Evolutionary conservation across 345 rosid genomes (phyloP).

Genomic region (Combretum micranthum): DNA sequence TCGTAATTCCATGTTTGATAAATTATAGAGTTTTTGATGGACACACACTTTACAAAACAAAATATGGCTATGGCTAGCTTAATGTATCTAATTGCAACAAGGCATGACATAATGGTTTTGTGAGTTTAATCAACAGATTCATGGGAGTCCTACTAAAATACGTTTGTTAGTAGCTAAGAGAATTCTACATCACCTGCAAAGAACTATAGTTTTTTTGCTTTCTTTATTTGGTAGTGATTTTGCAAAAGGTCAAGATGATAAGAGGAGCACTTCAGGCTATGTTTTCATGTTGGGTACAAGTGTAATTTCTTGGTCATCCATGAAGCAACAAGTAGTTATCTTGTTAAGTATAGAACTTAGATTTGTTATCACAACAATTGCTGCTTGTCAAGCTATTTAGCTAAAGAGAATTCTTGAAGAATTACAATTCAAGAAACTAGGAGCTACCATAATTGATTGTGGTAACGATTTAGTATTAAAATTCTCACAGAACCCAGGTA

Average conservation of each 20-base stretch:
- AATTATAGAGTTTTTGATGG: too few species aligned
- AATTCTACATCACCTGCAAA: too few species aligned
- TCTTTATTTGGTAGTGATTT: not conserved
- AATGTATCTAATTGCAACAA: too few species aligned
- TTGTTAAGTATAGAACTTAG: not conserved
- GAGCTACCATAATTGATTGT: not conserved
- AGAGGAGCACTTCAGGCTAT: not conserved
- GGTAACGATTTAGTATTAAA: not conserved
- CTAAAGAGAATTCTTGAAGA: not conserved
- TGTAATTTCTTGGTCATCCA: not conserved
- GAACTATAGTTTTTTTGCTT: not conserved
- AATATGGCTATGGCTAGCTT: too few species aligned
- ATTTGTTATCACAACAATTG: not conserved
- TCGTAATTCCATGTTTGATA: too few species aligned
- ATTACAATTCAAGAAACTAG: not conserved
- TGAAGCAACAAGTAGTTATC: not conserved
- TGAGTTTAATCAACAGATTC: too few species aligned
- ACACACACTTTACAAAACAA: too few species aligned
- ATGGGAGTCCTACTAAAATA: too few species aligned
- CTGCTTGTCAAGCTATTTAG: conserved; percentile 4
- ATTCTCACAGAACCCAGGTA: not conserved
- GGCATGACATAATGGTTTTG: too few species aligned
- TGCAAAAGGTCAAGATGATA: not conserved
- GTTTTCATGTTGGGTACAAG: not conserved
- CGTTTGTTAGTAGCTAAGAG: too few species aligned